Conservation (phyloP, 768 basidiomycete genomes). For the Calocera cornea region DNA sequence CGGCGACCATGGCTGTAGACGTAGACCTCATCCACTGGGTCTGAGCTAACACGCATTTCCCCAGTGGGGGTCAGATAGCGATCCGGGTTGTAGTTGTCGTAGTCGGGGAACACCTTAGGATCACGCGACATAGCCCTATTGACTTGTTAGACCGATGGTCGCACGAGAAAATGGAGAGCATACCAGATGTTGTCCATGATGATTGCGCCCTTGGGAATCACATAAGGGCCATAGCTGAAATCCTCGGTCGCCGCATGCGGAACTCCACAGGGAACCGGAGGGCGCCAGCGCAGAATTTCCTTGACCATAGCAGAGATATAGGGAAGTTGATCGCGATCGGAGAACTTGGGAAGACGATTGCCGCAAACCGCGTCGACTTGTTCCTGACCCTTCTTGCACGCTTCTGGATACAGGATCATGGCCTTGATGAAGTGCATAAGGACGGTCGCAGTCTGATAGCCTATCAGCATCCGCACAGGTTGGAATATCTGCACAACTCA, state of each 20-base stretch:
- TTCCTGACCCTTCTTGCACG: constrained; percentile 19
- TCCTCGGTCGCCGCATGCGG: background rate
- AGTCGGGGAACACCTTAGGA: background rate
- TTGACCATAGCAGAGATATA: constrained; percentile 21
- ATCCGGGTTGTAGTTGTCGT: background rate
- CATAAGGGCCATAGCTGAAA: background rate
- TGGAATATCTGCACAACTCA: background rate
- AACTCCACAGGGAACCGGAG: background rate
- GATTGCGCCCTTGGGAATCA: background rate
- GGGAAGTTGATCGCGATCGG: constrained; percentile 19
- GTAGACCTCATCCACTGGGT: background rate
- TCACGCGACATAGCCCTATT: background rate
- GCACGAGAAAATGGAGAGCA: background rate
- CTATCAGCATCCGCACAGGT: background rate
- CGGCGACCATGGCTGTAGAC: constrained; percentile 1
- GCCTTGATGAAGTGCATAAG: constrained; percentile 19
- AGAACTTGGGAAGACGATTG: constrained; percentile 17
- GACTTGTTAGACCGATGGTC: background rate
- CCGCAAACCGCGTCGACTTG: constrained; percentile 19
- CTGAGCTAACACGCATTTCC: background rate
- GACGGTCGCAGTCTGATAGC: background rate
- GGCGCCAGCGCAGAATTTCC: constrained; percentile 15
- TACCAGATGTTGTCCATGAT: constrained; percentile 4
- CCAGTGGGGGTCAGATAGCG: background rate
- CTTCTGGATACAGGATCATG: constrained; percentile 18